Percentiles rank a stretch among this genome's conserved stretches.
phyloP scores from a whole-genome alignment of 345 rosid species.

The Jatropha curcas region DNA sequence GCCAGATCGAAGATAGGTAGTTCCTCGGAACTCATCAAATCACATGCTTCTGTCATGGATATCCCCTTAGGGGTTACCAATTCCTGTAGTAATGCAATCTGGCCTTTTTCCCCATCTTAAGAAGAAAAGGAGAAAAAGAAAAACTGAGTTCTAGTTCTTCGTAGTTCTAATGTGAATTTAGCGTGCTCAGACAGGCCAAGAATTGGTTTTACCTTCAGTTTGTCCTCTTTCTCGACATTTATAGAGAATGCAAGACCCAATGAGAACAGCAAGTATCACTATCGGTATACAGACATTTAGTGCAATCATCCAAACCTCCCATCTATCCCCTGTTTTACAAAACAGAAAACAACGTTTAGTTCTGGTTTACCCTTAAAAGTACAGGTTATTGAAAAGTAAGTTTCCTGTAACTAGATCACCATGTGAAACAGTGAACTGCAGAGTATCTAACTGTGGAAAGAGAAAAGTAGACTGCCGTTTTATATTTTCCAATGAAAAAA shows the following conservation, averaged over 20 bases:
- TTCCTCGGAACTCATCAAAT: constrained; percentile 31
- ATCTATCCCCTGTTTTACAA: constrained; percentile 26
- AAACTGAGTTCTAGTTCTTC: background rate
- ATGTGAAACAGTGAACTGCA: too few species aligned
- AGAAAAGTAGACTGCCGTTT: background rate
- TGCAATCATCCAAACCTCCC: constrained; percentile 26
- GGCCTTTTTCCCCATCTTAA: constrained; percentile 31
- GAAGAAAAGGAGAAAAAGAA: background rate
- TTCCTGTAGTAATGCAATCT: constrained; percentile 19
- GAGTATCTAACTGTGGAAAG: too few species aligned
- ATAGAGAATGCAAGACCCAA: constrained; percentile 16
- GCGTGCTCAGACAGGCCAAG: background rate
- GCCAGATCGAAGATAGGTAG: constrained; percentile 1
- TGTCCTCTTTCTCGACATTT: constrained; percentile 10
- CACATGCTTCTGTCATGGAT: constrained; percentile 22
- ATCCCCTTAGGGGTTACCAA: constrained; percentile 26
- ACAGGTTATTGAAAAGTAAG: background rate
- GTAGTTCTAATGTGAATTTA: background rate
- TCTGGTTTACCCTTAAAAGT: background rate
- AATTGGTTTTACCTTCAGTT: constrained; percentile 19
- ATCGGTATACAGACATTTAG: constrained; percentile 1
- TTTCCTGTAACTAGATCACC: background rate
- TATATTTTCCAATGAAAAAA: too few species aligned
- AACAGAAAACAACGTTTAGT: background rate
- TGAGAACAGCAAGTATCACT: constrained; percentile 15